These are phyloP conservation scores for Neonectria neomacrospora DNA, from an alignment of 2,329 filamentous ascomycete species.

Conservation along the genomic window DNA sequence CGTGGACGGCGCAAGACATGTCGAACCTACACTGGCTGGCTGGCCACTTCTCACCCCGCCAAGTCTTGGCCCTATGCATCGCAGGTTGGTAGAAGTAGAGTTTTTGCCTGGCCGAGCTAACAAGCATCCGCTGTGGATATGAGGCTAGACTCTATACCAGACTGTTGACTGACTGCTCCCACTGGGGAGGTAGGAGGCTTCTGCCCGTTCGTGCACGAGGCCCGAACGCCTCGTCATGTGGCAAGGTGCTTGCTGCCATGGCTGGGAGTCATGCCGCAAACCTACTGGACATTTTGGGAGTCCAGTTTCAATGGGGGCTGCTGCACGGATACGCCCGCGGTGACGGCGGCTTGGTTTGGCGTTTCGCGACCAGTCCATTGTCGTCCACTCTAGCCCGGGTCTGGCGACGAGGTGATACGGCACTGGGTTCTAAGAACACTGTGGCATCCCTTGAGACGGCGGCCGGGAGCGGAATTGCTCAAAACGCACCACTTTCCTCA, in stretches of 20 bases:
- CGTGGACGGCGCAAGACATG: not conserved
- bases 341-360: not conserved
- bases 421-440: not conserved
- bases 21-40: not conserved
- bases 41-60: not conserved
- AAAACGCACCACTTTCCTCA: not conserved
- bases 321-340: not conserved
- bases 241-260: not conserved
- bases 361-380: not conserved
- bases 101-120: slow-evolving; percentile 7
- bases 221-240: slow-evolving; percentile 12
- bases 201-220: slow-evolving; percentile 1
- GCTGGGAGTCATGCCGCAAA: not conserved
- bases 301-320: not conserved
- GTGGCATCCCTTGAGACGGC: not conserved
- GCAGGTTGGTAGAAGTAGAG: slow-evolving; percentile 6
- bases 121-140: slow-evolving; percentile 6
- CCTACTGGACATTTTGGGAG: not conserved
- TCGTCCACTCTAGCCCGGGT: slow-evolving; percentile 11
- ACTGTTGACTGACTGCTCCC: not conserved
- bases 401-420: slow-evolving; percentile 9
- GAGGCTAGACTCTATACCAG: not conserved
- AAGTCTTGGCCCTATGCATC: not conserved
- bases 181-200: not conserved
- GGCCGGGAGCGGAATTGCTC: not conserved